Evolutionary conservation across 1,284 basidiomycete genomes (phyloP).

Genomic region (Phellopilus nigrolimitatus): DNA sequence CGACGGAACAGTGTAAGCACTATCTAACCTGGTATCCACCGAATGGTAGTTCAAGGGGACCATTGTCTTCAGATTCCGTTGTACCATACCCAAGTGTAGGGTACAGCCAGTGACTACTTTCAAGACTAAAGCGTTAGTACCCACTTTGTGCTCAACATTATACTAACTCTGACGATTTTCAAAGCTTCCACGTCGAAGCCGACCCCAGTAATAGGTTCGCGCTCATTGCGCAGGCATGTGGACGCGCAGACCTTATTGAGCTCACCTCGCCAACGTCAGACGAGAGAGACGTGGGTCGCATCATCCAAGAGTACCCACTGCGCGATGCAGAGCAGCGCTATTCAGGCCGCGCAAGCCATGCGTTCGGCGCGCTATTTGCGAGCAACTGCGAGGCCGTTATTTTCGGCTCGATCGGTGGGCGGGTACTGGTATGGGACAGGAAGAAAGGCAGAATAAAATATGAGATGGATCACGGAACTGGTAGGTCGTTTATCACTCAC

Average conservation of each 20-base stretch:
- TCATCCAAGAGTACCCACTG: constrained; percentile 47
- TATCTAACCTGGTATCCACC: not conserved
- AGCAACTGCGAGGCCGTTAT: constrained; percentile 46
- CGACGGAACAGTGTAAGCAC: constrained; percentile 59
- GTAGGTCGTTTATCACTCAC: not conserved
- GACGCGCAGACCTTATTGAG: constrained; percentile 42
- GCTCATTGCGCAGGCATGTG: constrained; percentile 46
- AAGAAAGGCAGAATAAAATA: constrained; percentile 45
- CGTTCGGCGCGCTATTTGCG: constrained; percentile 48
- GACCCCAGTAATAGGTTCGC: constrained; percentile 42
- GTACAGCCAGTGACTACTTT: constrained; percentile 52
- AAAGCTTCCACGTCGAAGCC: constrained; percentile 48
- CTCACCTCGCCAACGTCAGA: constrained; percentile 33
- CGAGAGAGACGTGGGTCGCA: constrained; percentile 41
- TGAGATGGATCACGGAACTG: constrained; percentile 46
- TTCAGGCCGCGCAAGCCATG: constrained; percentile 28
- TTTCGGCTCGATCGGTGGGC: constrained; percentile 48
- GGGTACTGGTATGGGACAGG: constrained; percentile 56
- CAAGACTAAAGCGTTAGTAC: constrained; percentile 48
- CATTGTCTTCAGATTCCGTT: not conserved
- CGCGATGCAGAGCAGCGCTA: constrained; percentile 32
- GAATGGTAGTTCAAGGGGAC: not conserved
- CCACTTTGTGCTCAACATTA: constrained; percentile 2
- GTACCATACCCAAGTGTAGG: constrained; percentile 49
- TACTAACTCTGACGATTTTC: constrained; percentile 5